Base-by-base conservation (phyloP, 2,329 filamentous ascomycete species). In the Fusarium acutatum region DNA sequence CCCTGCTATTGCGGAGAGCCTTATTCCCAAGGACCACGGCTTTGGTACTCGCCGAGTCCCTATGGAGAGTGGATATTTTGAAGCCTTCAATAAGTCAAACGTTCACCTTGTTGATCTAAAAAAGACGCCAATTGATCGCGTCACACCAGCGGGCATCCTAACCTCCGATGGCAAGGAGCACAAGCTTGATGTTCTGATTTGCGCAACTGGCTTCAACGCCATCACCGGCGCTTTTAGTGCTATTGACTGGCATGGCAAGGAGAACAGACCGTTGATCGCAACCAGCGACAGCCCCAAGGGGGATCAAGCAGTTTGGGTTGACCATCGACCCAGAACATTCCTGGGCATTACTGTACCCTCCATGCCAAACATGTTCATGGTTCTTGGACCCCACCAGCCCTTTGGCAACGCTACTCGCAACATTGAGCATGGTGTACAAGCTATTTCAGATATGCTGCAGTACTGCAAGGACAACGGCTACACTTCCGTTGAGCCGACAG, bases 351-450 rank as follows among this genome's bases (percentile, higher is more conserved):
- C 61, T 10, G 61, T 60, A 0, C 54, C 63, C 2, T 62, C 65
- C 1, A 73, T 76, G 66, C 74, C 74, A 34, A 76, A 76, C 18
- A 75, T 76, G 74, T 76, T 76, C 5, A 76, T 75, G 66, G 69
- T 76, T 14, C 64, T 76, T 0, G 74, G 74, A 0, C 74, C 74
- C 17, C 74, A 76, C 3, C 67, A 75, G 4, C 72, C 74, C 0
- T 73, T 76, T 1, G 74, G 74, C 0, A 76, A 76, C 14, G 64
- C 67, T 1, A 67, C 74, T 3, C 74, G 72, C 4, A 76, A 61
- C 37, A 76, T 75, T 0, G 74, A 76, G 32, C 44, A 61, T 3
- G 66, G 40, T 0, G 72, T 70, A 0, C 35, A 49, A 13, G 50
- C 34, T 5, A 60, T 76, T 1, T 53, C 66, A 7, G 71, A 68